Percentiles rank a stretch among this genome's conserved stretches.
Evolutionary conservation across 352 stramenopile genomes (phyloP).

Genomic region (Phytophthora europaea): DNA sequence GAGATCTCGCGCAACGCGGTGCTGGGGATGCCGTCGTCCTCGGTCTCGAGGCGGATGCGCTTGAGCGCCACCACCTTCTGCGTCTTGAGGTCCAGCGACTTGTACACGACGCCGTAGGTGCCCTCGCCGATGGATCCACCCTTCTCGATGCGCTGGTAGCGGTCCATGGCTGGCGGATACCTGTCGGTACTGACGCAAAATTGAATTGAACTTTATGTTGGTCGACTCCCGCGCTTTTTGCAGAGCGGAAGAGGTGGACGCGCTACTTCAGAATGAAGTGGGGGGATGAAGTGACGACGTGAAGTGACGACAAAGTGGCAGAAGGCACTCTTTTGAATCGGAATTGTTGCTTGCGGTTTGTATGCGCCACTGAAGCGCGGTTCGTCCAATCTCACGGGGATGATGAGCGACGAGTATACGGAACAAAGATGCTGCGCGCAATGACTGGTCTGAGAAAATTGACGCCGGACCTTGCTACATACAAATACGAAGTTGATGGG

Average conservation of each 20-base stretch:
- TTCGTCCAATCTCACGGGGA: conserved; percentile 23
- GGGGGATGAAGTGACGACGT: not conserved
- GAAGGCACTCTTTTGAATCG: not conserved
- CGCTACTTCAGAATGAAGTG: too few relatives aligned
- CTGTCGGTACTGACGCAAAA: not conserved
- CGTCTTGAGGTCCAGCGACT: conserved; percentile 94
- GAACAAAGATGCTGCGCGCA: conserved; percentile 10
- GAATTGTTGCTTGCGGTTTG: not conserved
- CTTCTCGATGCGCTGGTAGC: conserved; percentile 96
- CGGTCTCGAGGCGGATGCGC: conserved; percentile 98
- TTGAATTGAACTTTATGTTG: not conserved
- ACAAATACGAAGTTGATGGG: not conserved
- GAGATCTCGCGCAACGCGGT: conserved; percentile 99
- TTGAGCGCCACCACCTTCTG: conserved; percentile 95
- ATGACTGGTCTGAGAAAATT: conserved; percentile 43
- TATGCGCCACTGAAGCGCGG: not conserved
- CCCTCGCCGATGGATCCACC: conserved; percentile 94
- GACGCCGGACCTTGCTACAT: conserved; percentile 11
- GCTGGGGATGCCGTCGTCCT: conserved; percentile 99
- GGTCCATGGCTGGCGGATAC: conserved; percentile 62
- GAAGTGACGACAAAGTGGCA: conserved; percentile 11
- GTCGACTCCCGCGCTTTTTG: conserved; percentile 36
- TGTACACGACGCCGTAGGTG: conserved; percentile 98
- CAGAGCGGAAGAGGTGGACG: not conserved
- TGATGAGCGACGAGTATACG: conserved; percentile 18